These are phyloP conservation scores for Yamagishiella unicocca DNA, from an alignment of 139 green algal genomes.

Conservation along the genomic window DNA sequence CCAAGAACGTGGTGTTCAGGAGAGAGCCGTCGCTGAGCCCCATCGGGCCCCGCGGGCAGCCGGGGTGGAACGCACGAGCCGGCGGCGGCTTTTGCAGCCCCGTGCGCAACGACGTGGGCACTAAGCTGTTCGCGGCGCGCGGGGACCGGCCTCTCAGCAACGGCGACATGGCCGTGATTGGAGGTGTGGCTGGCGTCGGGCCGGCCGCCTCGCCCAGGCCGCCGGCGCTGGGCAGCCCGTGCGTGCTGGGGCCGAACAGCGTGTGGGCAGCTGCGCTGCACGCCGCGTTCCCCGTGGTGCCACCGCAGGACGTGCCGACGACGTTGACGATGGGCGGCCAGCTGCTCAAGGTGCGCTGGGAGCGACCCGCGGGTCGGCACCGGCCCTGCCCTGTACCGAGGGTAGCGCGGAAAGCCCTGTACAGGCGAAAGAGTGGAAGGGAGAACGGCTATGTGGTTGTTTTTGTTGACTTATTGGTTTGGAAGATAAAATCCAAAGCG, in stretches of 20 bases:
- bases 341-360: constrained; percentile 1
- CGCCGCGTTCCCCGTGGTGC: not conserved
- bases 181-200: too few species aligned
- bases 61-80: not conserved
- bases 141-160: too few species aligned
- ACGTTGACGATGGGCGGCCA: not conserved
- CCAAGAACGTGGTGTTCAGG: not conserved
- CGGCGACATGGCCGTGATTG: too few species aligned
- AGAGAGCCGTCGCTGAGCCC: not conserved
- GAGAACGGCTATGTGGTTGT: too few species aligned
- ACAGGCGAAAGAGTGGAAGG: too few species aligned
- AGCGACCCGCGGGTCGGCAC: too few species aligned
- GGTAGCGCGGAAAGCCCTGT: too few species aligned
- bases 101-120: not conserved
- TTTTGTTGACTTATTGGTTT: too few species aligned
- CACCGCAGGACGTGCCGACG: not conserved
- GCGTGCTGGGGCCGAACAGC: not conserved
- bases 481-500: too few species aligned
- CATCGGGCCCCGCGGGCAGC: not conserved
- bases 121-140: not conserved
- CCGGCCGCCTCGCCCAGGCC: not conserved
- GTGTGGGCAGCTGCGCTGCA: not conserved
- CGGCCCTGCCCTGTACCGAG: too few species aligned
- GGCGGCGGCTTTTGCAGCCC: not conserved
- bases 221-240: not conserved